Conservation (phyloP, 2,329 filamentous ascomycete species). For the Plectosphaerella cucumerina region DNA sequence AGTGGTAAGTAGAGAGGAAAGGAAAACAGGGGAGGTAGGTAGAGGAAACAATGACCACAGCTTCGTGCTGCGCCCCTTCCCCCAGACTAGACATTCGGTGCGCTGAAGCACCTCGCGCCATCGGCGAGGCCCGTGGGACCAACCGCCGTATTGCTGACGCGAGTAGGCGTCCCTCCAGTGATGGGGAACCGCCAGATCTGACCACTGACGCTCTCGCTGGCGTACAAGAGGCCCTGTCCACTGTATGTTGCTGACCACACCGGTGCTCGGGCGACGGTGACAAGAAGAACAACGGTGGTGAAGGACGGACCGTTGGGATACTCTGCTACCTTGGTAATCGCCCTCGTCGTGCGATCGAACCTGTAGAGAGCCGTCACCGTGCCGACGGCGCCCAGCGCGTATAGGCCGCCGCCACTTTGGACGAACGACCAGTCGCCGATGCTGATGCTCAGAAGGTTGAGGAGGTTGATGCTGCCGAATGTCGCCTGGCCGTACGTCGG, state of each 20-base stretch:
- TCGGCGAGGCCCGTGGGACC: conserved; percentile 5
- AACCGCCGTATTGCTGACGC: neutral
- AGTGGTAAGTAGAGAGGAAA: too few species aligned
- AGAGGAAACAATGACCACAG: too few species aligned
- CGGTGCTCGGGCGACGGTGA: neutral
- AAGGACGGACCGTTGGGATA: conserved; percentile 1
- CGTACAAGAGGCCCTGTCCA: conserved; percentile 12
- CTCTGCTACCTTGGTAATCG: conserved; percentile 3
- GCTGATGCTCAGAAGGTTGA: neutral
- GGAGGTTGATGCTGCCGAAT: conserved; percentile 1
- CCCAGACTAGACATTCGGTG: neutral
- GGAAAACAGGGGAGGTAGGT: too few species aligned
- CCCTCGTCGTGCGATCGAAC: conserved; percentile 8
- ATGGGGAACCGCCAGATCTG: conserved; percentile 17
- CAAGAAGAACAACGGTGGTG: conserved; percentile 7
- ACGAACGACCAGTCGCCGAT: conserved; percentile 17
- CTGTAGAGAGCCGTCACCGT: conserved; percentile 8
- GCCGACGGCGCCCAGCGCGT: conserved; percentile 9
- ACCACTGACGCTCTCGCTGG: conserved; percentile 14
- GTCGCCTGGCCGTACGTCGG: conserved; percentile 8
- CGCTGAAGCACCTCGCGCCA: conserved; percentile 8
- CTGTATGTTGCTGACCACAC: conserved; percentile 15
- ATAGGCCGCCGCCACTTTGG: conserved; percentile 12
- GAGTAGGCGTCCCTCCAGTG: neutral
- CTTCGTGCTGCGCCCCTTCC: too few species aligned